Conservation (phyloP, 768 basidiomycete species). For the Hypsizygus marmoreus region DNA sequence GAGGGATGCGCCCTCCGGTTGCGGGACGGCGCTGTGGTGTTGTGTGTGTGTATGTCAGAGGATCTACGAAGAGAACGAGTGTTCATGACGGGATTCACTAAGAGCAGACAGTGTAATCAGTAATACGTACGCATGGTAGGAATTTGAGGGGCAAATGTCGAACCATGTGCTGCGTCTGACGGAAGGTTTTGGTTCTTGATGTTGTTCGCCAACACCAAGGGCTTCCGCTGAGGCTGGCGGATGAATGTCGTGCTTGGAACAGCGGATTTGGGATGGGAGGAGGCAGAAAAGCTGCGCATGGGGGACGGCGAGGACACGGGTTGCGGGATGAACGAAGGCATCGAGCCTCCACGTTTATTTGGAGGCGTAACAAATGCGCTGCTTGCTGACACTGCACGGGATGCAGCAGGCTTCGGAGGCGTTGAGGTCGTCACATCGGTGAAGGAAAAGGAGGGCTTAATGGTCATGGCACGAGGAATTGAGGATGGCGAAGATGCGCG, state of each 20-base stretch:
- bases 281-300: conserved; percentile 25
- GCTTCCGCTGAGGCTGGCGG: conserved; percentile 45
- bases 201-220: conserved; percentile 30
- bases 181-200: conserved; percentile 23
- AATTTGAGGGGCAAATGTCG: conserved; percentile 56
- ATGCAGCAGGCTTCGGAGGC: conserved; percentile 29
- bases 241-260: conserved; percentile 42
- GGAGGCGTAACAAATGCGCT: conserved; percentile 52
- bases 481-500: conserved; percentile 44
- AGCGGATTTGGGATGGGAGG: conserved; percentile 31
- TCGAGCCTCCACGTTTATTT: conserved; percentile 47
- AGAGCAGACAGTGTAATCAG: conserved; percentile 44
- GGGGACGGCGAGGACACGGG: conserved; percentile 50
- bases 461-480: conserved; percentile 44
- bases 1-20: too few species aligned
- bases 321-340: conserved; percentile 66
- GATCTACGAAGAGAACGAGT: conserved; percentile 42
- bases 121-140: conserved; percentile 58
- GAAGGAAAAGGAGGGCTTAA: conserved; percentile 35
- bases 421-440: conserved; percentile 28
- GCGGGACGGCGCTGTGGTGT: conserved; percentile 26
- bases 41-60: conserved; percentile 28
- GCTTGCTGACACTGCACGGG: conserved; percentile 20
- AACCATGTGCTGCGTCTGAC: conserved; percentile 52
- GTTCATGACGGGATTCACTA: conserved; percentile 39